Evolutionary conservation across 106 monocot species (phyloP), one percentile per base, ranked within the genome.

Genomic region (Dendrobium nobile): DNA sequence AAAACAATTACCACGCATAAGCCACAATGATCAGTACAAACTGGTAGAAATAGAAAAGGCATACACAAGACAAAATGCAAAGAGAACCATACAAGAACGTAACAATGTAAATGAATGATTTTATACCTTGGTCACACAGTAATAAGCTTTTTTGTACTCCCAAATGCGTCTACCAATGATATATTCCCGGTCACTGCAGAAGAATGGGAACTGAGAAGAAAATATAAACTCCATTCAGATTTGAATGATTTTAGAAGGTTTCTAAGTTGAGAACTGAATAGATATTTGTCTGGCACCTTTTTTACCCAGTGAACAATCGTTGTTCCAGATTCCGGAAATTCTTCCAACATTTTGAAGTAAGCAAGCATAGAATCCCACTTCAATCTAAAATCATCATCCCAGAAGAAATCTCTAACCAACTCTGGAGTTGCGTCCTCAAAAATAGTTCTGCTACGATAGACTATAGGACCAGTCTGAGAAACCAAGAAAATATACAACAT

Each of bases 341-440:
- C 97, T 83, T 95, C 86, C 85, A 98, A 86, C 84, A 88, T 84
- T 78, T 95, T 88, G 79, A 78, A 88, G 80, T 92, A 85, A 37
- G 80, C 84, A 80, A 98, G 97, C 97, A 98, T 98, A 55, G 85
- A 78, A 87, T 98, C 94, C 97, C 97, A 98, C 75, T 98, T 92
- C 7, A 82, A 79, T 41, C 97, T 86, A 82, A 98, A 98, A 76
- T 92, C 94, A 81, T 92, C 94, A 80, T 98, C 97, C 97, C 97
- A 98, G 75, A 98, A 98, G 84, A 98, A 98, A 84, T 98, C 97
- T 73, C 91, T 91, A 28, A 98, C 94, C 77, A 98, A 79, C 79
- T 98, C 97, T 76, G 97, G 92, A 77, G 86, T 91, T 67, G 91
- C 94, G 85, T 98, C 97, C 88, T 98, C 97, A 83, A 98, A 98